Percentiles rank a stretch among this genome's conserved stretches.
Evolutionary conservation across 495 filamentous ascomycete species (phyloP).

Genomic region (Neurospora sp.): DNA sequence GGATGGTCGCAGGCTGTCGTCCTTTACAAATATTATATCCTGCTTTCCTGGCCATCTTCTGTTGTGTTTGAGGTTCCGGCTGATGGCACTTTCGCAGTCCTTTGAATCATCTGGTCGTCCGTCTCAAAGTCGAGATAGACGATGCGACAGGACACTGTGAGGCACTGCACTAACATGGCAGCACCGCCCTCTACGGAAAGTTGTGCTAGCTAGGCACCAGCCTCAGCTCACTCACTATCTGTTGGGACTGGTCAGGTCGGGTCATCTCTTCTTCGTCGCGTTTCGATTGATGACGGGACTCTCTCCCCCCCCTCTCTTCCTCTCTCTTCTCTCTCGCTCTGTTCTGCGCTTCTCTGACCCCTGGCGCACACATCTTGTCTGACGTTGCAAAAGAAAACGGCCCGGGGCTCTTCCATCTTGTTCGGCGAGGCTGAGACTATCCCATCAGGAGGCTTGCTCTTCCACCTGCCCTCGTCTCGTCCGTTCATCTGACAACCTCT

Average conservation of each 20-base stretch:
- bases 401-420: neutral
- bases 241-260: neutral
- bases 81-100: slow-evolving; percentile 5
- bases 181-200: slow-evolving; percentile 10
- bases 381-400: slow-evolving; percentile 1
- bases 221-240: neutral
- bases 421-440: slow-evolving; percentile 5
- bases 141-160: neutral
- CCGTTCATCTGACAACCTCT: slow-evolving; percentile 27
- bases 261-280: neutral
- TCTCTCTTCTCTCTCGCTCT: slow-evolving; percentile 3
- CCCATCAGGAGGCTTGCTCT: slow-evolving; percentile 19
- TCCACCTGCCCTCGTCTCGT: slow-evolving; percentile 9
- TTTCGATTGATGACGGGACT: neutral
- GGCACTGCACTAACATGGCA: slow-evolving; percentile 12
- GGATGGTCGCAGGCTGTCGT: neutral
- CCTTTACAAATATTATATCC: neutral
- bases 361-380: slow-evolving; percentile 2
- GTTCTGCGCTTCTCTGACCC: slow-evolving; percentile 2
- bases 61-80: neutral
- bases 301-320: slow-evolving; percentile 1
- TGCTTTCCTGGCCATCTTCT: slow-evolving; percentile 4
- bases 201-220: slow-evolving; percentile 14
- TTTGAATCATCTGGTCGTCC: slow-evolving; percentile 9
- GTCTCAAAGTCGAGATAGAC: slow-evolving; percentile 13